A percentile compares a stretch with the other conserved stretches of the same genome.
Evolutionary conservation across 768 basidiomycete genomes (phyloP).

Genomic region (Lentinus tigrinus): DNA sequence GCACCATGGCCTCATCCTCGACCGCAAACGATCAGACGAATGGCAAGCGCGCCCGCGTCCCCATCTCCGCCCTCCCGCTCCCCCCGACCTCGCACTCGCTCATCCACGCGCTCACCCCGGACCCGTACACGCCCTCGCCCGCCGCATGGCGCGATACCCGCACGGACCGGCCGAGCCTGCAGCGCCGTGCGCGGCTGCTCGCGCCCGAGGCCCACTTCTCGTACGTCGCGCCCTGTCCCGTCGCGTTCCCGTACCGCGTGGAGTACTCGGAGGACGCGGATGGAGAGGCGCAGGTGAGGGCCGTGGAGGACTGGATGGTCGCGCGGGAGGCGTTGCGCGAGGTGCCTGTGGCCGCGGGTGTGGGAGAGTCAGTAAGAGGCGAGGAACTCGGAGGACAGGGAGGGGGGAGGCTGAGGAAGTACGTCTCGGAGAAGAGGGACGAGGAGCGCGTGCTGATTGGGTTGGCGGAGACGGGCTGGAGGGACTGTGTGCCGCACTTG

Average conservation of each 20-base stretch:
- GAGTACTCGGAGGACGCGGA: conserved; percentile 40
- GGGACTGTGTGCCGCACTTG: conserved; percentile 80
- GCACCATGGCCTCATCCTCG: background rate
- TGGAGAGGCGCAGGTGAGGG: conserved; percentile 43
- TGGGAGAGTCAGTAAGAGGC: conserved; percentile 5
- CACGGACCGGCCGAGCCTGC: conserved; percentile 55
- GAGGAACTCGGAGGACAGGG: conserved; percentile 23
- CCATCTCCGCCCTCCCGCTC: conserved; percentile 57
- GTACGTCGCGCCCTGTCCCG: conserved; percentile 79
- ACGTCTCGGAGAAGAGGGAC: conserved; percentile 44
- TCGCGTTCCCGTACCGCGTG: conserved; percentile 82
- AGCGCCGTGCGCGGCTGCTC: conserved; percentile 67
- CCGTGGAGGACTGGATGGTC: conserved; percentile 78
- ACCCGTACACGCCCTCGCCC: conserved; percentile 52
- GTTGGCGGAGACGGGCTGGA: conserved; percentile 62
- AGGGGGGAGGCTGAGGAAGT: conserved; percentile 42
- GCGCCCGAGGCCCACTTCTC: conserved; percentile 64
- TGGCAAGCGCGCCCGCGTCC: conserved; percentile 18
- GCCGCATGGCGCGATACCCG: conserved; percentile 53
- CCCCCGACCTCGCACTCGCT: conserved; percentile 41
- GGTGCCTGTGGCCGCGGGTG: conserved; percentile 21
- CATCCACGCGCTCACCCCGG: conserved; percentile 54
- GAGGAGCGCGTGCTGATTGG: conserved; percentile 64
- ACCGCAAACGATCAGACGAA: background rate
- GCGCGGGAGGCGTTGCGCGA: conserved; percentile 58